A percentile compares a stretch with the other conserved stretches of the same genome.
phyloP scores from a whole-genome alignment of 345 rosid genomes.

The Turritis glabra region DNA sequence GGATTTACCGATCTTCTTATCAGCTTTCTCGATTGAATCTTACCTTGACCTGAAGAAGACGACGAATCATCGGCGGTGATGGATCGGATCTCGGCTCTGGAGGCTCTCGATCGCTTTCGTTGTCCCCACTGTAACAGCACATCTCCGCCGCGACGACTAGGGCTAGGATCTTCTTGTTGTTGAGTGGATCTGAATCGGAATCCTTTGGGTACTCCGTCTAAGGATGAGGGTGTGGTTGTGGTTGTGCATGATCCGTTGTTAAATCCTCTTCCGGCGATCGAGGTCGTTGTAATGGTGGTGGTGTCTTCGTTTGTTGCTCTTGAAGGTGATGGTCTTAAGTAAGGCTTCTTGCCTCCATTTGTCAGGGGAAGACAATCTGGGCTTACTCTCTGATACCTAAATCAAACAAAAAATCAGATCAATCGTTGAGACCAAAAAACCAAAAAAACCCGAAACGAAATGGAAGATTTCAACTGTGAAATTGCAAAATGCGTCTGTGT shows the following conservation, averaged over 20 bases:
- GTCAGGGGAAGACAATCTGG: slow-evolving; percentile 53
- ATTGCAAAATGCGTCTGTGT: slow-evolving; percentile 1
- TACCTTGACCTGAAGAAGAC: slow-evolving; percentile 53
- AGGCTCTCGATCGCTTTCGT: slow-evolving; percentile 59
- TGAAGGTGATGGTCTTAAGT: slow-evolving; percentile 43
- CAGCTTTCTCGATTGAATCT: slow-evolving; percentile 35
- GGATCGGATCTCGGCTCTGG: slow-evolving; percentile 57
- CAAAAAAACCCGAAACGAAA: not conserved
- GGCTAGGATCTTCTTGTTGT: slow-evolving; percentile 18
- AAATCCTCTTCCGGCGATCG: slow-evolving; percentile 36
- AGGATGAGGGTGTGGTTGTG: slow-evolving; percentile 6
- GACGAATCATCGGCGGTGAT: slow-evolving; percentile 48
- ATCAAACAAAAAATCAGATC: slow-evolving; percentile 12
- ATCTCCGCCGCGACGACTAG: slow-evolving; percentile 47
- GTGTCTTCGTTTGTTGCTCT: slow-evolving; percentile 33
- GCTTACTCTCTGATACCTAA: slow-evolving; percentile 65
- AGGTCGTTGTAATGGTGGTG: slow-evolving; percentile 11
- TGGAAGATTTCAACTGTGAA: not conserved
- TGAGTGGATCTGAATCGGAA: slow-evolving; percentile 38
- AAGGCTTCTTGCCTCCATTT: slow-evolving; percentile 47
- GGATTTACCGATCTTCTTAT: slow-evolving; percentile 40
- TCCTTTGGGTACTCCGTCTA: slow-evolving; percentile 33
- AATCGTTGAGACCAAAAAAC: not conserved
- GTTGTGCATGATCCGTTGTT: slow-evolving; percentile 41
- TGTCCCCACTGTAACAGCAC: slow-evolving; percentile 71